A percentile compares a stretch with the other conserved stretches of the same genome.
phyloP scores from a whole-genome alignment of 192 early-diverging fungal species.

The Gryganskiella cystojenkinii region DNA sequence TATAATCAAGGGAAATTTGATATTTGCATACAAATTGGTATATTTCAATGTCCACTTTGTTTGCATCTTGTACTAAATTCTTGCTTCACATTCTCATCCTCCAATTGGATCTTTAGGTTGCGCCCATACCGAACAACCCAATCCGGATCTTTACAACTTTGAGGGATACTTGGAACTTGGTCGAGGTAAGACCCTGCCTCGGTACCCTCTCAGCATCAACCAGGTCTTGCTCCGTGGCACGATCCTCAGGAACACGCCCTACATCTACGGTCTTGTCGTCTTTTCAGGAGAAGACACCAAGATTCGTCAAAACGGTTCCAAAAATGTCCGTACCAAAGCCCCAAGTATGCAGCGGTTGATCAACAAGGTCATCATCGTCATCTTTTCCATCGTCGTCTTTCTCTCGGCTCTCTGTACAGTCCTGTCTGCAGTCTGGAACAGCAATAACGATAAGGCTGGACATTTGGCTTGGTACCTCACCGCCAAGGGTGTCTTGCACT shows the following conservation, averaged over 20 bases:
- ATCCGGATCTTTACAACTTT: conserved; percentile 85
- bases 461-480: conserved; percentile 65
- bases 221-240: conserved; percentile 90
- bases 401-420: conserved; percentile 65
- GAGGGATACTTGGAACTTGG: conserved; percentile 79
- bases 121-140: conserved; percentile 77
- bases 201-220: conserved; percentile 78
- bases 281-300: conserved; percentile 78
- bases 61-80: too few relatives aligned
- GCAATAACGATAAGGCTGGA: conserved; percentile 8
- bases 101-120: conserved; percentile 27
- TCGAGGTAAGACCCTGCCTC: conserved; percentile 39
- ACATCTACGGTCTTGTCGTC: conserved; percentile 81
- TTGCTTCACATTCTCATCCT: too few relatives aligned
- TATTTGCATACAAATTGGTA: too few relatives aligned
- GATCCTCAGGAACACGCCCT: conserved; percentile 83
- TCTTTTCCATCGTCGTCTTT: conserved; percentile 68
- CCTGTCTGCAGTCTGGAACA: conserved; percentile 63
- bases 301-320: conserved; percentile 75
- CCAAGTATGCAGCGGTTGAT: conserved; percentile 80
- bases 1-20: too few relatives aligned
- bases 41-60: too few relatives aligned
- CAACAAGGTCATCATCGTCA: conserved; percentile 81
- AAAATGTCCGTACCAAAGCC: conserved; percentile 78
- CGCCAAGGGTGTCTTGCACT: conserved; percentile 19